Conservation (phyloP, 148 eudicot genomes). For the Rhododendron ovatum region DNA sequence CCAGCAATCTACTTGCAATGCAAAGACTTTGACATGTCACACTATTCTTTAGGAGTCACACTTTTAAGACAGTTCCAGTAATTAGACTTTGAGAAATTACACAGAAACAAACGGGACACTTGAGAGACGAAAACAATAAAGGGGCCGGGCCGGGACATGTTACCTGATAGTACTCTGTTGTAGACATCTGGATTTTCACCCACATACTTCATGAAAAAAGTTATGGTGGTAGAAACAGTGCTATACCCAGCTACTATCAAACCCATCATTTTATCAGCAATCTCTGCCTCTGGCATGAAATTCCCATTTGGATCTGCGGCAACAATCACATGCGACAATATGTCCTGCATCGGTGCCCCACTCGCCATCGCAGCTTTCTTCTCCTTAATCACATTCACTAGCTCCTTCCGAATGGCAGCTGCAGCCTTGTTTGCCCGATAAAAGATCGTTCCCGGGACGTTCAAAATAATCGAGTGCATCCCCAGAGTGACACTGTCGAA, state of each 20-base stretch:
- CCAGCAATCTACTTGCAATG: no score
- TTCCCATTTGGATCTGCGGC: background rate
- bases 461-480: constrained; percentile 11
- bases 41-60: no score
- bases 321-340: constrained; percentile 9
- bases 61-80: no score
- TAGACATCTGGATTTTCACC: no score
- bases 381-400: constrained; percentile 10
- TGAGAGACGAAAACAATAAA: no score
- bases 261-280: constrained; percentile 14
- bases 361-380: constrained; percentile 11
- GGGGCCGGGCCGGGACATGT: no score
- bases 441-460: constrained; percentile 12
- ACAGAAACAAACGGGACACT: no score
- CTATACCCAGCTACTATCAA: constrained; percentile 4
- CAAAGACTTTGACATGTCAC: no score
- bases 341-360: constrained; percentile 10
- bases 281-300: constrained; percentile 8
- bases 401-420: constrained; percentile 12
- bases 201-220: no score
- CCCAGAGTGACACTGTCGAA: constrained; percentile 9
- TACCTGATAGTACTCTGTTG: no score
- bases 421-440: constrained; percentile 12
- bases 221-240: background rate
- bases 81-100: no score